A percentile compares a stretch with the other conserved stretches of the same genome.
phyloP scores from a whole-genome alignment of 2,329 filamentous ascomycete species.

The Aureobasidium sp. region DNA sequence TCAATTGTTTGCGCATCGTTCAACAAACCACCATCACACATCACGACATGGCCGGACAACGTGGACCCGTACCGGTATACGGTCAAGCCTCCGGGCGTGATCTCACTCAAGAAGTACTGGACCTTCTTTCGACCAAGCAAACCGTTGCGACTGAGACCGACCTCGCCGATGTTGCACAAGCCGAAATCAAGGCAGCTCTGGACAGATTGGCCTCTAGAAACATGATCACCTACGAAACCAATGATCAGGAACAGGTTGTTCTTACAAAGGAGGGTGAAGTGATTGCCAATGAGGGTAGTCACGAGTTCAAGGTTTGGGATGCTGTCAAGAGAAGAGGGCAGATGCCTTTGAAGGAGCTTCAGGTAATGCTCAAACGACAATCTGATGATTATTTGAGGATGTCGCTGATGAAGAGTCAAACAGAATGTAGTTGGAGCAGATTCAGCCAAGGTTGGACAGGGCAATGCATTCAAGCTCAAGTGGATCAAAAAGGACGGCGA shows the following conservation, averaged over 20 bases:
- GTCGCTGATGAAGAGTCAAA: constrained; percentile 12
- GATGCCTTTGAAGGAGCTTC: constrained; percentile 52
- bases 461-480: constrained; percentile 87
- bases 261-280: constrained; percentile 86
- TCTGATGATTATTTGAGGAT: not conserved
- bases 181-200: constrained; percentile 81
- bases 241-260: constrained; percentile 80
- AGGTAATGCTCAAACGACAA: constrained; percentile 34
- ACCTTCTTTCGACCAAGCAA: constrained; percentile 60
- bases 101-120: constrained; percentile 84
- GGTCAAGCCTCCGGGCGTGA: constrained; percentile 43
- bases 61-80: constrained; percentile 54
- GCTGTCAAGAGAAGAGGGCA: constrained; percentile 50
- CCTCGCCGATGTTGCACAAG: constrained; percentile 39
- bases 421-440: constrained; percentile 75
- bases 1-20: not conserved
- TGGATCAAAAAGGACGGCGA: constrained; percentile 72
- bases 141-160: constrained; percentile 34
- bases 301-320: constrained; percentile 58
- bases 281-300: constrained; percentile 61
- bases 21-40: not conserved
- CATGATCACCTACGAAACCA: constrained; percentile 88
- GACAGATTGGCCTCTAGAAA: constrained; percentile 86
- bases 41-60: constrained; percentile 47
- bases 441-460: constrained; percentile 86